Conservation (phyloP, 2,329 filamentous ascomycete genomes). For the Aspergillus phoenicis region DNA sequence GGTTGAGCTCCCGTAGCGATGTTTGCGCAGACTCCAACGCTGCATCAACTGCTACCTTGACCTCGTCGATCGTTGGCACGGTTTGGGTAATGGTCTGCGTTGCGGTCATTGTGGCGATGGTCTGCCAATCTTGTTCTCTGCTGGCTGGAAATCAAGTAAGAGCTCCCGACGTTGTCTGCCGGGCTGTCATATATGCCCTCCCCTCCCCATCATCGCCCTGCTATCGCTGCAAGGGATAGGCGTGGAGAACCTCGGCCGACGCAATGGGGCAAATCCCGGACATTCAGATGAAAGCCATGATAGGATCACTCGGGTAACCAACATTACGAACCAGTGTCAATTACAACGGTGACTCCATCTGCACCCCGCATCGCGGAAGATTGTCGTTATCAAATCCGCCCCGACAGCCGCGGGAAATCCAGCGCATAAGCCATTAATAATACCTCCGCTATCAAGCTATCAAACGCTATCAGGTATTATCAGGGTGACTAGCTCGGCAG, state of each 20-base stretch:
- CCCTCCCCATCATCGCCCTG: background rate
- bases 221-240: background rate
- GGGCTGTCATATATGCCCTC: background rate
- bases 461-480: background rate
- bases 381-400: background rate
- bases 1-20: slow-evolving; percentile 30
- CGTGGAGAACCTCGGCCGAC: slow-evolving; percentile 1
- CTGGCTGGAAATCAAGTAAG: background rate
- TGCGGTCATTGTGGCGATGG: slow-evolving; percentile 22
- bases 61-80: slow-evolving; percentile 18
- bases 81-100: slow-evolving; percentile 4
- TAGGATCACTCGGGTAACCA: slow-evolving; percentile 8
- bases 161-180: background rate
- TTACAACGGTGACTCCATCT: slow-evolving; percentile 9
- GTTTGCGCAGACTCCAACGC: slow-evolving; percentile 21
- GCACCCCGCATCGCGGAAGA: slow-evolving; percentile 9
- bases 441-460: background rate
- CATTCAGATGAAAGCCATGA: background rate
- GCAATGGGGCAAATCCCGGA: background rate
- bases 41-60: slow-evolving; percentile 27
- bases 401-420: background rate
- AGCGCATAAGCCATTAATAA: slow-evolving; percentile 1
- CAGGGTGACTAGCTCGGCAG: slow-evolving; percentile 6
- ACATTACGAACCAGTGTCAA: background rate
- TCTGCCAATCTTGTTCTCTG: background rate